phyloP scores from a whole-genome alignment of 2,329 filamentous ascomycete species.

The Aspergillus vadensis region DNA sequence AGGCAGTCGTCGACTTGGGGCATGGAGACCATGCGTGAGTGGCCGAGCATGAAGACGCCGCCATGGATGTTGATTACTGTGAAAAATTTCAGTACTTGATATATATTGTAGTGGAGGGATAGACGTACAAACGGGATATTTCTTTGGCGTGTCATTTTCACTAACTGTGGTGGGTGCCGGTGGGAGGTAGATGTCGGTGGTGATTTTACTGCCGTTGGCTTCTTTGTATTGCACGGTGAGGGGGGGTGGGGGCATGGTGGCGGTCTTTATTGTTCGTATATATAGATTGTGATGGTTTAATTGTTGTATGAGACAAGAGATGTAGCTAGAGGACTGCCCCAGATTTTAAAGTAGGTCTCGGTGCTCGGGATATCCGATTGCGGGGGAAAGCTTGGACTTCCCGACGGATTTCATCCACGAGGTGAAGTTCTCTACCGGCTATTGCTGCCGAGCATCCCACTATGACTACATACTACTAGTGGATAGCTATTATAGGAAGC shows the following conservation, averaged over 20 bases:
- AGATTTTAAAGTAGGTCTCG: background rate
- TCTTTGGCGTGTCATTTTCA: conserved; percentile 5
- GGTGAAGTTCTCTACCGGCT: background rate
- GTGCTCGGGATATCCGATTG: conserved; percentile 6
- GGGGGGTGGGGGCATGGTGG: conserved; percentile 18
- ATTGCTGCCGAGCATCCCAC: background rate
- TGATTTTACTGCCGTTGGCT: conserved; percentile 25
- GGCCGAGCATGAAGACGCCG: conserved; percentile 49
- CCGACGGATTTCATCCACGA: background rate
- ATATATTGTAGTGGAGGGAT: background rate
- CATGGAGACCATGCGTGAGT: conserved; percentile 42
- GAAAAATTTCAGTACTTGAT: no score
- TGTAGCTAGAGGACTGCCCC: no score
- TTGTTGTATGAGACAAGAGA: no score
- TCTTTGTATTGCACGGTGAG: conserved; percentile 28
- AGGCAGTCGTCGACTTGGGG: conserved; percentile 45
- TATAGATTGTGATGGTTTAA: background rate
- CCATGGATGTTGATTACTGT: conserved; percentile 48
- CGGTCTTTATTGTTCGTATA: background rate
- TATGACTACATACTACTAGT: background rate
- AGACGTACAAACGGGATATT: conserved; percentile 28
- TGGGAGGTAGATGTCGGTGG: conserved; percentile 30
- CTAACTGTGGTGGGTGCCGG: background rate
- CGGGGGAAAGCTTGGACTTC: background rate
- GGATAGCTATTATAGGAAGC: no score